Percentiles rank a stretch among this genome's conserved stretches.
These are phyloP conservation scores for Mycena rebaudengoi DNA, from an alignment of 768 basidiomycete species.

Conservation along the genomic window DNA sequence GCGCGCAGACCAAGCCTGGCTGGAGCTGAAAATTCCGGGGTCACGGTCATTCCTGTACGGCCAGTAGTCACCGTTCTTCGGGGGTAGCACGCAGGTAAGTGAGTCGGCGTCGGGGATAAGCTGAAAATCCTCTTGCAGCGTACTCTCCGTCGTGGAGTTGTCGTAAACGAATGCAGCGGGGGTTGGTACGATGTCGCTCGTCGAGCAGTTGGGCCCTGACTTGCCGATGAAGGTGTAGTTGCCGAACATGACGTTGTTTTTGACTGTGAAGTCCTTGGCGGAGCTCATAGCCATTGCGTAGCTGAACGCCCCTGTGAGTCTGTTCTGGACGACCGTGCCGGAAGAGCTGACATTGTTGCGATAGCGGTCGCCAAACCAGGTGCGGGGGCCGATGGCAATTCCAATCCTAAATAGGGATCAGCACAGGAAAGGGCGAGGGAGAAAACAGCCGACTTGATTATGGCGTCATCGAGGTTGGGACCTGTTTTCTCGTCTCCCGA, in stretches of 20 bases:
- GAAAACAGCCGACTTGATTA: constrained; percentile 69
- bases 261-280: constrained; percentile 71
- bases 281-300: constrained; percentile 78
- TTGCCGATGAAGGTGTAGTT: constrained; percentile 82
- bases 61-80: constrained; percentile 75
- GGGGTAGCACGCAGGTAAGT: constrained; percentile 73
- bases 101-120: constrained; percentile 60
- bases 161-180: constrained; percentile 71
- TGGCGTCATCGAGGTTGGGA: constrained; percentile 61
- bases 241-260: constrained; percentile 65
- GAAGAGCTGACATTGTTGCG: constrained; percentile 59
- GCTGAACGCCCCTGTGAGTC: constrained; percentile 72
- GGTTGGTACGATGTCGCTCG: constrained; percentile 54
- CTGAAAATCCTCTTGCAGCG: constrained; percentile 62
- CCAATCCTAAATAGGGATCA: constrained; percentile 63
- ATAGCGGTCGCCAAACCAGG: constrained; percentile 74
- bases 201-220: constrained; percentile 70
- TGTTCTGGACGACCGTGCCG: constrained; percentile 65
- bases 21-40: too few species aligned
- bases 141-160: constrained; percentile 48
- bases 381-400: constrained; percentile 81
- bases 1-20: too few species aligned
- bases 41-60: constrained; percentile 67
- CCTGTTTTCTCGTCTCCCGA: constrained; percentile 56
- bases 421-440: background rate